Evolutionary conservation across 1,284 basidiomycete genomes (phyloP).

Genomic region (Moesziomyces sp.): DNA sequence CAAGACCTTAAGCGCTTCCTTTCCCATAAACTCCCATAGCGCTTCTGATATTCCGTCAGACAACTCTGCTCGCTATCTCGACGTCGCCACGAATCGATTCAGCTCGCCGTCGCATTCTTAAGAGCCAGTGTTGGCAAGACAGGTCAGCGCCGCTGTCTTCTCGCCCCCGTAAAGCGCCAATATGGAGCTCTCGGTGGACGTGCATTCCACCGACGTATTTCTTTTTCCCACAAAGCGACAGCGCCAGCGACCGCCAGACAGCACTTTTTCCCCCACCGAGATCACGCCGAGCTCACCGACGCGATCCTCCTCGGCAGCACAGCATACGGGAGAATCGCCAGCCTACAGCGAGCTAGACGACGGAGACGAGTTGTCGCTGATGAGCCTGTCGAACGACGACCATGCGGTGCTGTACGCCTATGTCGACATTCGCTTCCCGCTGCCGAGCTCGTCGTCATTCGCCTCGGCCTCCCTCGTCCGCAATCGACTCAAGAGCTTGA

Average conservation of each 20-base stretch:
- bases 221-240: slow-evolving; percentile 33
- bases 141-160: background rate
- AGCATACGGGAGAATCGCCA: slow-evolving; percentile 2
- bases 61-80: no score
- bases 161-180: background rate
- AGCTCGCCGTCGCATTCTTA: background rate
- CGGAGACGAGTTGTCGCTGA: slow-evolving; percentile 4
- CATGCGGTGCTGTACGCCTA: slow-evolving; percentile 33
- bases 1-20: no score
- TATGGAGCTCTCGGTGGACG: slow-evolving; percentile 34
- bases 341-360: slow-evolving; percentile 25
- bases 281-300: background rate
- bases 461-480: slow-evolving; percentile 12
- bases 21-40: no score
- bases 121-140: background rate
- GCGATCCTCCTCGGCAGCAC: slow-evolving; percentile 1
- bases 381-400: slow-evolving; percentile 23
- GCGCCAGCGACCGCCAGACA: slow-evolving; percentile 9
- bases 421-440: slow-evolving; percentile 17
- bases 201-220: slow-evolving; percentile 34
- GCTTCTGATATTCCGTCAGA: no score
- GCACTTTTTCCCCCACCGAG: background rate
- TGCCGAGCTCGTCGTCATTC: slow-evolving; percentile 3
- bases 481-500: slow-evolving; percentile 30
- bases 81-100: background rate